Evolutionary conservation across 192 early-diverging fungal species (phyloP).

Genomic region (Oehlia diaphana): DNA sequence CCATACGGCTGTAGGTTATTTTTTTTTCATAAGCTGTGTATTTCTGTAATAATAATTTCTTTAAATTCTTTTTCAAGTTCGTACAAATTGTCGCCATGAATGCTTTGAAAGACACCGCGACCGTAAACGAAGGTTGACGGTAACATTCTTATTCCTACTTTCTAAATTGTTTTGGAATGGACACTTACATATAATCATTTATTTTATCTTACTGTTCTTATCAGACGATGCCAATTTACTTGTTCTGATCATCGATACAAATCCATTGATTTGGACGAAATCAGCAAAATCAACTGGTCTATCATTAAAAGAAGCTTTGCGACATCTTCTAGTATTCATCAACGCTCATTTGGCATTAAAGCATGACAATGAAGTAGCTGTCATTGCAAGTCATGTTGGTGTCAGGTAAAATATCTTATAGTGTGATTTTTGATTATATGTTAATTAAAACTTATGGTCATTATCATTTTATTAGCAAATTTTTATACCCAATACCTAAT

Average conservation of each 20-base stretch:
- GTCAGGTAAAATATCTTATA: constrained; percentile 42
- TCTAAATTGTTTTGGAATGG: not conserved
- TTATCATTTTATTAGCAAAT: constrained; percentile 42
- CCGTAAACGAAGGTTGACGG: constrained; percentile 20
- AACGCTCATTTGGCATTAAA: constrained; percentile 92
- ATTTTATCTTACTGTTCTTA: not conserved
- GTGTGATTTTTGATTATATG: not conserved
- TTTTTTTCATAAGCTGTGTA: no score
- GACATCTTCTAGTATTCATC: constrained; percentile 82
- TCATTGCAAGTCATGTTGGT: constrained; percentile 73
- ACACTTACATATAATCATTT: not conserved
- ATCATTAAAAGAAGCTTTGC: constrained; percentile 65
- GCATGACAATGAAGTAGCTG: constrained; percentile 84
- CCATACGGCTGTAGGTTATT: no score
- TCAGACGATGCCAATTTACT: constrained; percentile 77
- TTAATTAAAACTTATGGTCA: not conserved
- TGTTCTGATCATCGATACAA: constrained; percentile 81
- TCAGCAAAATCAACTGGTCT: constrained; percentile 35
- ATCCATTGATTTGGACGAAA: constrained; percentile 73
- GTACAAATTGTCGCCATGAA: not conserved
- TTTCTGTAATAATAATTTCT: not conserved
- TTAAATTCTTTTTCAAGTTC: not conserved
- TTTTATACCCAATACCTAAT: constrained; percentile 51
- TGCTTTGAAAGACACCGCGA: constrained; percentile 4
- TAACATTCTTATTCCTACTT: not conserved